A percentile compares a stretch with the other conserved stretches of the same genome.
These are phyloP conservation scores for Microthlaspi erraticum DNA, from an alignment of 345 rosid species.

Conservation along the genomic window DNA sequence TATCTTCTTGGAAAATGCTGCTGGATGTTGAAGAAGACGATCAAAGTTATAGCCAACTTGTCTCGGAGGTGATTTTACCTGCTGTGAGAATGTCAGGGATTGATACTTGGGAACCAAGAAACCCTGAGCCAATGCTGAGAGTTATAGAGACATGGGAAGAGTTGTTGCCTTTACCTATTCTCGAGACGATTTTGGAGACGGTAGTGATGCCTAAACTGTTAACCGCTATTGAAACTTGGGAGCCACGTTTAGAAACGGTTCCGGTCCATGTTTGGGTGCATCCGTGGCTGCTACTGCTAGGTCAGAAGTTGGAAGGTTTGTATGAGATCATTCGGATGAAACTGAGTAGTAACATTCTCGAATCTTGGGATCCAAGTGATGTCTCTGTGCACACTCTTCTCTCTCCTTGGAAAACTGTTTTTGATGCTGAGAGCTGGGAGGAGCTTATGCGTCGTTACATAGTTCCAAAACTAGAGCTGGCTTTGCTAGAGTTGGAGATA, in stretches of 20 bases:
- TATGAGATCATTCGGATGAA: slow-evolving; percentile 80
- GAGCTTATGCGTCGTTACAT: slow-evolving; percentile 82
- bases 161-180: slow-evolving; percentile 66
- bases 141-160: slow-evolving; percentile 86
- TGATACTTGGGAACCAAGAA: slow-evolving; percentile 91
- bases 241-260: slow-evolving; percentile 76
- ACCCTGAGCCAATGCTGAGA: slow-evolving; percentile 94
- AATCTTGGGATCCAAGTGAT: slow-evolving; percentile 94
- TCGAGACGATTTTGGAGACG: slow-evolving; percentile 60
- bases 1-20: slow-evolving; percentile 69
- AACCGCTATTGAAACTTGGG: slow-evolving; percentile 81
- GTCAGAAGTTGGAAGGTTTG: slow-evolving; percentile 73
- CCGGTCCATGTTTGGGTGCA: slow-evolving; percentile 95
- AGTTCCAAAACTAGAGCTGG: slow-evolving; percentile 89
- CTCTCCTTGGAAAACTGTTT: slow-evolving; percentile 92
- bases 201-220: slow-evolving; percentile 81
- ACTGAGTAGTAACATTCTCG: slow-evolving; percentile 77
- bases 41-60: slow-evolving; percentile 67
- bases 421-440: slow-evolving; percentile 90
- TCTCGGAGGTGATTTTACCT: slow-evolving; percentile 80
- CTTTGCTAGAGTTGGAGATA: slow-evolving; percentile 78
- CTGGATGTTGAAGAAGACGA: slow-evolving; percentile 64
- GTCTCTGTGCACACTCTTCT: slow-evolving; percentile 79
- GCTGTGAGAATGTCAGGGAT: slow-evolving; percentile 82
- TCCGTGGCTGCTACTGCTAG: slow-evolving; percentile 91